Conservation (phyloP, 2,329 filamentous ascomycete genomes). For the Aspergillus uvarum region DNA sequence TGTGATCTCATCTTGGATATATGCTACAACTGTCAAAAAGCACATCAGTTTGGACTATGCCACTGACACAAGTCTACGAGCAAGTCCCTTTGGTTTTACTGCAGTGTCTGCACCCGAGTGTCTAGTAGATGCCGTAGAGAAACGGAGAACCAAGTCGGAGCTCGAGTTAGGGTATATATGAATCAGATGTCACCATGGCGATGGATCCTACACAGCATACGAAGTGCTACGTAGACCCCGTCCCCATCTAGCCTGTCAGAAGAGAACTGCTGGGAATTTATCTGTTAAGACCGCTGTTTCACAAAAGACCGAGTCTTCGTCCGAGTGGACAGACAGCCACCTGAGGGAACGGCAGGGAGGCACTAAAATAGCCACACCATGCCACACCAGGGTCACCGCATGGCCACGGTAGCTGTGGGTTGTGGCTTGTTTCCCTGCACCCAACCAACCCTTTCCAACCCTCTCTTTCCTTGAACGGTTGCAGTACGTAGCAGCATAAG, state of each 20-base stretch:
- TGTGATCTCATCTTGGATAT: too few species aligned
- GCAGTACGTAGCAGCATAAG: too few species aligned
- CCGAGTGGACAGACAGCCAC: neutral
- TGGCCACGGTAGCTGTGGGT: neutral
- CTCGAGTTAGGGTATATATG: neutral
- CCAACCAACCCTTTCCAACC: neutral
- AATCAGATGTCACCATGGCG: neutral
- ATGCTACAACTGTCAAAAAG: too few species aligned
- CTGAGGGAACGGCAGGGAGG: neutral
- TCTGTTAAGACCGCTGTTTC: constrained; percentile 1
- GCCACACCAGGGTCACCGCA: neutral
- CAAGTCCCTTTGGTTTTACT: neutral
- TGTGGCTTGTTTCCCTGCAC: neutral
- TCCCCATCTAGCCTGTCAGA: too few species aligned
- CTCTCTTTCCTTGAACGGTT: neutral
- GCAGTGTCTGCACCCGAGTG: neutral
- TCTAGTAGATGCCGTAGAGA: neutral
- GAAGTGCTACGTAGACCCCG: too few species aligned
- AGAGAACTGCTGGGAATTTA: neutral
- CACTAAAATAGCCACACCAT: constrained; percentile 7
- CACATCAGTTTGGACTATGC: too few species aligned
- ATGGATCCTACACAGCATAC: neutral
- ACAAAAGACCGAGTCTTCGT: neutral
- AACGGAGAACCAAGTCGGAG: neutral
- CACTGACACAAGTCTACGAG: neutral